phyloP scores from a whole-genome alignment of 768 basidiomycete species.

The Leccinum olivaceopallidum region DNA sequence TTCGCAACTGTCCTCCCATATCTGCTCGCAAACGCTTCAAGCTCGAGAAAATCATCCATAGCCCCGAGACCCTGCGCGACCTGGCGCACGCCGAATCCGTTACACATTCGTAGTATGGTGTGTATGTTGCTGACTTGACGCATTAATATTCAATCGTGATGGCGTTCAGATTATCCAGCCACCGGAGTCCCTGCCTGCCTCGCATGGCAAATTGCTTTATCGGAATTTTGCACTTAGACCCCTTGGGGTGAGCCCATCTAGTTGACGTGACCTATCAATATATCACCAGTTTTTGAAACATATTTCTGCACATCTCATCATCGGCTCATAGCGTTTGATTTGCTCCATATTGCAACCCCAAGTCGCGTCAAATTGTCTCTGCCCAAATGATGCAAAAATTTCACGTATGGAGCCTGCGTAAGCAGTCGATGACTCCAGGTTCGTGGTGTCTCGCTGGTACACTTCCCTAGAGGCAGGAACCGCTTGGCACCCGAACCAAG shows the following conservation, averaged over 20 bases:
- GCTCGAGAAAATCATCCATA: constrained; percentile 64
- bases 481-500: constrained; percentile 43
- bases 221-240: not conserved
- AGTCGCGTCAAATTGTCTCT: not conserved
- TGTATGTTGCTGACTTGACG: not conserved
- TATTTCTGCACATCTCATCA: constrained; percentile 1
- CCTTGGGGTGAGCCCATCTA: constrained; percentile 19
- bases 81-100: constrained; percentile 22
- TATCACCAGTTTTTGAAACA: constrained; percentile 8
- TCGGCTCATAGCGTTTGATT: not conserved
- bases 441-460: constrained; percentile 42
- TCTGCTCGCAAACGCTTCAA: constrained; percentile 79
- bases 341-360: not conserved
- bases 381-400: constrained; percentile 43
- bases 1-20: constrained; percentile 80
- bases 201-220: not conserved
- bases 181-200: not conserved
- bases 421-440: constrained; percentile 42
- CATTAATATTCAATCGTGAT: not conserved
- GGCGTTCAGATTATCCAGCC: not conserved
- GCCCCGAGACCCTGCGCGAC: constrained; percentile 66
- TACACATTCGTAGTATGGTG: constrained; percentile 2
- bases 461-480: constrained; percentile 44
- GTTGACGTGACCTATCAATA: constrained; percentile 14
- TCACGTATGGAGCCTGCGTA: constrained; percentile 35